Evolutionary conservation across 2,329 filamentous ascomycete genomes (phyloP).

Genomic region (Alternaria ethzedia): DNA sequence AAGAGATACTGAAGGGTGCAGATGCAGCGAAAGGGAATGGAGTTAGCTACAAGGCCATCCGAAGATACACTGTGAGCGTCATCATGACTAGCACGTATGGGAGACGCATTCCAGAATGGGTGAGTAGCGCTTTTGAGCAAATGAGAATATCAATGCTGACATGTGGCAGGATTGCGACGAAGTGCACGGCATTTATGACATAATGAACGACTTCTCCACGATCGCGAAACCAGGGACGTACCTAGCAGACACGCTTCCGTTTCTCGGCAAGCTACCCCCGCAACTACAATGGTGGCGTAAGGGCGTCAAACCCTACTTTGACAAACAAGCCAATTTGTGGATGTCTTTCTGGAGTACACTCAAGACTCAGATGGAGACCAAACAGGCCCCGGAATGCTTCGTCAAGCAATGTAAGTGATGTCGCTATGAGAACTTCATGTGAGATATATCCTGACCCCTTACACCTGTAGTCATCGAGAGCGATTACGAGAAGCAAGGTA

Average conservation of each 20-base stretch:
- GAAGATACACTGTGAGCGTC: conserved; percentile 42
- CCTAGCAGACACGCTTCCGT: conserved; percentile 41
- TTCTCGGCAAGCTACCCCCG: conserved; percentile 33
- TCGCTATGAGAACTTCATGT: not conserved
- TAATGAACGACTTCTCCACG: conserved; percentile 46
- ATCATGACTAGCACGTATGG: conserved; percentile 49
- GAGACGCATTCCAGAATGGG: conserved; percentile 40
- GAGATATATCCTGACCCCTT: not conserved
- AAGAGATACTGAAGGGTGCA: conserved; percentile 48
- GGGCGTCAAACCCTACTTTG: conserved; percentile 33
- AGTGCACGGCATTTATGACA: conserved; percentile 39
- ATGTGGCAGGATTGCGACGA: conserved; percentile 37
- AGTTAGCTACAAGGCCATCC: conserved; percentile 36
- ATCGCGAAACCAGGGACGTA: conserved; percentile 38
- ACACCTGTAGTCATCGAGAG: conserved; percentile 29
- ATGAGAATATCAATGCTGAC: not conserved
- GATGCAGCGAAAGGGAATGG: conserved; percentile 25
- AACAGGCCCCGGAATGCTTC: conserved; percentile 45
- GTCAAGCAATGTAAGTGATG: conserved; percentile 30
- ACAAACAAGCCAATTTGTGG: conserved; percentile 43
- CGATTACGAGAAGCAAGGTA: conserved; percentile 48
- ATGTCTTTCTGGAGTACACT: conserved; percentile 40
- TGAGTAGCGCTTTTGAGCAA: conserved; percentile 11
- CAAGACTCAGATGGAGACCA: conserved; percentile 39
- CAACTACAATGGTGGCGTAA: conserved; percentile 42